Percentiles rank a stretch among this genome's conserved stretches.
phyloP scores from a whole-genome alignment of 768 basidiomycete genomes.

The Multifurca ochricompacta region DNA sequence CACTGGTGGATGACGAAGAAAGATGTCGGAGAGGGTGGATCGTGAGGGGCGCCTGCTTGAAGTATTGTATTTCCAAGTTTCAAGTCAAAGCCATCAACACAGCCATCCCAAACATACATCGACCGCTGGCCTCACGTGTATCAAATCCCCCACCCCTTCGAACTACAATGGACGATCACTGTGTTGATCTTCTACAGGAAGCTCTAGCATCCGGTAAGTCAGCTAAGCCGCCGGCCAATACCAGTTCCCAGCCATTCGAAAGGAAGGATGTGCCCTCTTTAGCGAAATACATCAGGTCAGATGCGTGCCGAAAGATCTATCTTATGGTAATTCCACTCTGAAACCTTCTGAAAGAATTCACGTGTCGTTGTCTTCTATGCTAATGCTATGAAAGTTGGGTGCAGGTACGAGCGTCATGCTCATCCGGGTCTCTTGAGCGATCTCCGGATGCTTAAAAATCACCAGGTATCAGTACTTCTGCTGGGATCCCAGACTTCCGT shows the following conservation, averaged over 20 bases:
- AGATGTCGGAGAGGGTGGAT: too few relatives aligned
- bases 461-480: conserved; percentile 66
- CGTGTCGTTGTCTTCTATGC: not conserved
- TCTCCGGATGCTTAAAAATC: not conserved
- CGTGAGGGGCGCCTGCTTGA: too few relatives aligned
- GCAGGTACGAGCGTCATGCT: conserved; percentile 15
- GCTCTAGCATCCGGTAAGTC: not conserved
- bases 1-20: too few relatives aligned
- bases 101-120: too few relatives aligned
- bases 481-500: conserved; percentile 86
- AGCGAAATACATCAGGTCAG: conserved; percentile 27
- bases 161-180: conserved; percentile 10
- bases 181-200: not conserved
- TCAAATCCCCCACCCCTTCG: too few relatives aligned
- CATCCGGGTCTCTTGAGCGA: not conserved
- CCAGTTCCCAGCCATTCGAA: not conserved
- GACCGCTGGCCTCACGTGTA: too few relatives aligned
- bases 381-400: conserved; percentile 13
- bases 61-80: too few relatives aligned
- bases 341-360: not conserved
- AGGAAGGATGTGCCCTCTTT: conserved; percentile 20
- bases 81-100: too few relatives aligned
- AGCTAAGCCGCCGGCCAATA: not conserved
- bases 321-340: conserved; percentile 24
- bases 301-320: conserved; percentile 26